phyloP scores from a whole-genome alignment of 345 rosid genomes.

The Brassica napus region Da-Ae NC_063447.1:58392501-58393000 shows the following conservation, averaged over 20 bases:
- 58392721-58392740: conserved; percentile 18
- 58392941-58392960: conserved; percentile 20
- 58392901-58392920: conserved; percentile 78
- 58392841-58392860: conserved; percentile 74
- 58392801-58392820: not conserved
- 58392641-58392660: conserved; percentile 59
- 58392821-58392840: conserved; percentile 68
- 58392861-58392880: conserved; percentile 95
- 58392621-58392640: conserved; percentile 85
- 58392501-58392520: not conserved
- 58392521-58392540: conserved; percentile 13
- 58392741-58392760: conserved; percentile 20
- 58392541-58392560: not conserved
- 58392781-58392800: not conserved
- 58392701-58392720: conserved; percentile 56
- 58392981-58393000: not conserved
- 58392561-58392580: conserved; percentile 62
- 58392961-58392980: not conserved
- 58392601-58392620: conserved; percentile 78
- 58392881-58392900: conserved; percentile 75
- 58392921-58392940: conserved; percentile 49
- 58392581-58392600: conserved; percentile 66
- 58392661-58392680: conserved; percentile 66
- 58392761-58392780: not conserved
- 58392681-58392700: conserved; percentile 70